A percentile compares a stretch with the other conserved stretches of the same genome.
phyloP scores from a whole-genome alignment of 1,284 basidiomycete genomes.

The Cryptococcus deneoformans region DNA sequence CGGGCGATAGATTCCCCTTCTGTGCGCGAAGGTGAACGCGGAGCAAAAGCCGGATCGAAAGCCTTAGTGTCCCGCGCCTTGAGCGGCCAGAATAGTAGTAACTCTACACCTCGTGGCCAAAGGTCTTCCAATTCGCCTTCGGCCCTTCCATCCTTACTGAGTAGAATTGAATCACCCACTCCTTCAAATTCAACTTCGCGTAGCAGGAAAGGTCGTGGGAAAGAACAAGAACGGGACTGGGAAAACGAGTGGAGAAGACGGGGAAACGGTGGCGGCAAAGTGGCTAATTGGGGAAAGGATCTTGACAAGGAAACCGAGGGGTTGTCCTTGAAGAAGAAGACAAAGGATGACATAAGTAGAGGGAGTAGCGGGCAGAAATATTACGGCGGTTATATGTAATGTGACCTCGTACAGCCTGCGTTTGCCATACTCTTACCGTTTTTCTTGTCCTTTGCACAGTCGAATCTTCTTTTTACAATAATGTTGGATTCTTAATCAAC shows the following conservation, averaged over 20 bases:
- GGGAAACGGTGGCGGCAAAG: slow-evolving; percentile 26
- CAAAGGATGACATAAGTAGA: not conserved
- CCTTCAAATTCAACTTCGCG: not conserved
- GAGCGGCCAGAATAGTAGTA: not conserved
- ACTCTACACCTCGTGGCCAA: not conserved
- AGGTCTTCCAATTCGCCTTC: not conserved
- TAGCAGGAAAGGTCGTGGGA: not conserved
- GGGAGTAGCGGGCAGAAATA: slow-evolving; percentile 16
- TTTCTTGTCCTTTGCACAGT: too few relatives aligned
- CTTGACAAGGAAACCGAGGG: slow-evolving; percentile 12
- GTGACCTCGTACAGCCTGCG: too few relatives aligned
- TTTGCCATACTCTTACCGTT: too few relatives aligned
- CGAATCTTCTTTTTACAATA: too few relatives aligned
- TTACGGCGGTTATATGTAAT: slow-evolving; percentile 16
- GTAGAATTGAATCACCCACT: not conserved
- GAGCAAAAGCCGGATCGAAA: not conserved
- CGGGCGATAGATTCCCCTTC: not conserved
- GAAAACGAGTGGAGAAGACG: slow-evolving; percentile 24
- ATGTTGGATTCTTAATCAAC: too few relatives aligned
- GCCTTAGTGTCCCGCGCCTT: not conserved
- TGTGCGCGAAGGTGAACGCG: not conserved
- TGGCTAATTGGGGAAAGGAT: slow-evolving; percentile 23
- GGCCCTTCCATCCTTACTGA: not conserved
- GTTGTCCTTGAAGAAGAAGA: not conserved
- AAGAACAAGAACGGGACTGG: slow-evolving; percentile 18